Conservation (phyloP, 1,139 yeast species). For the Candida sp. region DNA sequence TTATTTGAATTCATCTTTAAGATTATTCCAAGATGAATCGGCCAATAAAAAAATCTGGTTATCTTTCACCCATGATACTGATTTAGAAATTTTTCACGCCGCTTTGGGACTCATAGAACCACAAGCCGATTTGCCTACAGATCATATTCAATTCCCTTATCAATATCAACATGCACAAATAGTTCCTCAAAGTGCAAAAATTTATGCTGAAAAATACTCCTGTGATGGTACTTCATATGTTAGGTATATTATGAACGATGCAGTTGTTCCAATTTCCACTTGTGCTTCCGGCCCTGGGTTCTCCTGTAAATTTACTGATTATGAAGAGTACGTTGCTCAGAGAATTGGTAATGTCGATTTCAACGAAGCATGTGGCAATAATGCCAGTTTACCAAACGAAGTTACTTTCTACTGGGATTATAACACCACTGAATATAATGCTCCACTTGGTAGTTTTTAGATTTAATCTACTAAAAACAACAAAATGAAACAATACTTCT, state of each 20-base stretch:
- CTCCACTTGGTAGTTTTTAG: conserved; percentile 14
- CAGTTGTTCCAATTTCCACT: conserved; percentile 49
- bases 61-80: conserved; percentile 60
- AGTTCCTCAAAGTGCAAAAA: conserved; percentile 56
- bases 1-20: conserved; percentile 43
- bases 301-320: conserved; percentile 48
- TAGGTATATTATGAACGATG: conserved; percentile 51
- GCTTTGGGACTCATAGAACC: conserved; percentile 48
- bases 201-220: conserved; percentile 44
- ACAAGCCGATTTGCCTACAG: conserved; percentile 15
- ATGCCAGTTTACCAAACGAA: conserved; percentile 19
- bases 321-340: conserved; percentile 21
- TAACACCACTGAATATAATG: conserved; percentile 20
- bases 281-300: conserved; percentile 59
- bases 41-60: conserved; percentile 31
- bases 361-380: conserved; percentile 31
- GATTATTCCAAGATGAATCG: conserved; percentile 31
- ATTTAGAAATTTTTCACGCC: conserved; percentile 46
- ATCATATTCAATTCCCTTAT: conserved; percentile 33
- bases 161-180: conserved; percentile 45
- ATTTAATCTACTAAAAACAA: neutral
- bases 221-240: conserved; percentile 44
- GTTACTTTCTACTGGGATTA: conserved; percentile 40
- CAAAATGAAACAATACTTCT: neutral
- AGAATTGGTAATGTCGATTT: conserved; percentile 25